Base-by-base conservation (phyloP, 2,329 filamentous ascomycete species). In the Neofusicoccum kwambonambiense region DNA sequence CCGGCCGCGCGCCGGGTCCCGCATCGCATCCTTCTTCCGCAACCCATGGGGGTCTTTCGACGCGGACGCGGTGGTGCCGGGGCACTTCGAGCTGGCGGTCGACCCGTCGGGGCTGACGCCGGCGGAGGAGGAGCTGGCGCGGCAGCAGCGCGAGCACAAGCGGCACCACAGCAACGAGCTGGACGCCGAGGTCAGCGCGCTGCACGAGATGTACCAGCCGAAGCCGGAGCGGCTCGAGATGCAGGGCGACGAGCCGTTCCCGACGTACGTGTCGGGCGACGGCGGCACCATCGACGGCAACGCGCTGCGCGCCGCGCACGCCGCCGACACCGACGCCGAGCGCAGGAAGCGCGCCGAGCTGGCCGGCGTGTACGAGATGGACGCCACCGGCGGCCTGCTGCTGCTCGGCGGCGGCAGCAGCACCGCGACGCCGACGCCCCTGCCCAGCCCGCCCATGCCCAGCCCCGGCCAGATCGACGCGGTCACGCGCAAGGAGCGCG, bases 201-300 rank as follows among this genome's bases (percentile, higher is more conserved):
- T 64, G 8, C 45, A 64, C 49, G 62, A 64, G 27, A 64, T 64
- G 62, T 64, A 42, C 45, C 52, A 58, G 19, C 52, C 52, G 4
- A 64, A 52, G 44, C 7, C 17, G 12, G 27, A 9, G 35, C 51
- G 8, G n/a, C 37, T 31, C 4, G 62, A 64, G 49, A 50, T 64
- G 19, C n/a, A 50, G 42, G 62, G 62, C 6, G 62, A 64, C 39
- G 54, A 34, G 9, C 35, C 62, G 22, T 45, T 54, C n/a, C 49
- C 22, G 61, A 54, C 50, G 35, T 42, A 54, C n/a, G 47, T 17
- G 12, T n/a, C 37, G 5, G 37, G 37, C 13, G 52, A 57, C 7
- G 52, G 52, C 22, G 15, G n/a, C 1, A 57, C 54, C 1, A 17
- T 57, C 4, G 54, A 57, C 35, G 39, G 54, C 3, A 57, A 57